Evolutionary conservation across 495 filamentous ascomycete species (phyloP).

Genomic region (Tuber brumale): DNA sequence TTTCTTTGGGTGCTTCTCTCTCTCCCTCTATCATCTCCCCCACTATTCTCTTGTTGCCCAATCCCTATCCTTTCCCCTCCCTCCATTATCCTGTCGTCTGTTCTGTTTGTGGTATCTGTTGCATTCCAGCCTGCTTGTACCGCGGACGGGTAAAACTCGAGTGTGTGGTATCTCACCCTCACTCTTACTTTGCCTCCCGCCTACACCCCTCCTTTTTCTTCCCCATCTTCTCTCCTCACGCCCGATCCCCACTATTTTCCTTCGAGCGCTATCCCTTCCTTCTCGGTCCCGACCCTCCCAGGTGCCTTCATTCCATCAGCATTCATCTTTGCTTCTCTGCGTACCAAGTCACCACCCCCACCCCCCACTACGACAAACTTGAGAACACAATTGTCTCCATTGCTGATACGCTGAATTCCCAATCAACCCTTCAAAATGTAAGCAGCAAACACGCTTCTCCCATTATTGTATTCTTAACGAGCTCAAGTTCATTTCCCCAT

Average conservation of each 20-base stretch:
- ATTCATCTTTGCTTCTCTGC: neutral
- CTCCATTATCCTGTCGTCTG: neutral
- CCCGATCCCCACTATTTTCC: conserved; percentile 5
- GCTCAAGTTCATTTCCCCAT: neutral
- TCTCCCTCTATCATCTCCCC: neutral
- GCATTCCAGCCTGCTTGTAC: conserved; percentile 3
- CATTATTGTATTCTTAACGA: neutral
- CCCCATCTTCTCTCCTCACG: conserved; percentile 3
- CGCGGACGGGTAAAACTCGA: neutral
- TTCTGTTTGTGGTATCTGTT: conserved; percentile 5
- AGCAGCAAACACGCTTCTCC: neutral
- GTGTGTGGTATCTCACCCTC: conserved; percentile 1
- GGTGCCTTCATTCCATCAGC: neutral
- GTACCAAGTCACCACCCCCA: neutral
- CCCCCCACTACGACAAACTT: neutral
- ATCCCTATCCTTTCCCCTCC: conserved; percentile 2
- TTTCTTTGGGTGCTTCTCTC: neutral
- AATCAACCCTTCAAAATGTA: neutral
- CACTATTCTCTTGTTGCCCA: neutral
- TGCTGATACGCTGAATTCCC: neutral
- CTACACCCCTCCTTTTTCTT: conserved; percentile 5
- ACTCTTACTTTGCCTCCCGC: conserved; percentile 18
- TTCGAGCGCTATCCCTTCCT: conserved; percentile 9
- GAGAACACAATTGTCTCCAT: neutral
- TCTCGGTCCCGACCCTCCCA: conserved; percentile 18